These are phyloP conservation scores for Andrographis paniculata DNA, from an alignment of 305 asterid genomes.

Conservation along the genomic window DNA sequence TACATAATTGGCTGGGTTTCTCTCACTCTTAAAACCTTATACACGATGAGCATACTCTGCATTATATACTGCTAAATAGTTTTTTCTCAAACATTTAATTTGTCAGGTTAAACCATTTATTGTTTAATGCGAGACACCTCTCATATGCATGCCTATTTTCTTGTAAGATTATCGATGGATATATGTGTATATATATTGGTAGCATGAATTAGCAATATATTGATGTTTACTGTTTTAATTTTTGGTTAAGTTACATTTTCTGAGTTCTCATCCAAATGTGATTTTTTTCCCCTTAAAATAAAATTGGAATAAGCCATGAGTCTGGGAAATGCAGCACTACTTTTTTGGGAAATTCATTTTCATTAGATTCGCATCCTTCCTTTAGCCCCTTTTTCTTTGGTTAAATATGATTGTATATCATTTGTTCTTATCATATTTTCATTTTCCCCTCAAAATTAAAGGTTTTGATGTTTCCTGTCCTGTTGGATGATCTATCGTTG, in stretches of 20 bases:
- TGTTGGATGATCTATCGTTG: conserved; percentile 78
- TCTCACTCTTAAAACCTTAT: background rate
- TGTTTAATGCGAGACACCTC: background rate
- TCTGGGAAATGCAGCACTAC: conserved; percentile 14
- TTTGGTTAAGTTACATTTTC: conserved; percentile 1
- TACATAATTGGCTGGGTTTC: no score
- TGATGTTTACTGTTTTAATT: background rate
- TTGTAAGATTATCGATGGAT: background rate
- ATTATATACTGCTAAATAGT: background rate
- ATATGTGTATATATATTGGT: no score
- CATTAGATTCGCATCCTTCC: conserved; percentile 14
- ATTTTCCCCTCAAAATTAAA: conserved; percentile 20
- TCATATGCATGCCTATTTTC: background rate
- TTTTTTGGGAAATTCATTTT: conserved; percentile 9
- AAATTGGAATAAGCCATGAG: conserved; percentile 4
- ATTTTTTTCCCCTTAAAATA: background rate
- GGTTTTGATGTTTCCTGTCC: conserved; percentile 86
- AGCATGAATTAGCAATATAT: no score
- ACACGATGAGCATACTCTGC: background rate
- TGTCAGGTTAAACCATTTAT: background rate
- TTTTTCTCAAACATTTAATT: background rate
- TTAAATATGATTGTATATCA: conserved; percentile 8
- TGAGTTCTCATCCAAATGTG: conserved; percentile 2
- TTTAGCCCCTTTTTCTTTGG: no score
- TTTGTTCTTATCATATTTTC: conserved; percentile 14